Evolutionary conservation across 352 stramenopile genomes (phyloP).

Genomic region (Pythium aphanidermatum): DNA sequence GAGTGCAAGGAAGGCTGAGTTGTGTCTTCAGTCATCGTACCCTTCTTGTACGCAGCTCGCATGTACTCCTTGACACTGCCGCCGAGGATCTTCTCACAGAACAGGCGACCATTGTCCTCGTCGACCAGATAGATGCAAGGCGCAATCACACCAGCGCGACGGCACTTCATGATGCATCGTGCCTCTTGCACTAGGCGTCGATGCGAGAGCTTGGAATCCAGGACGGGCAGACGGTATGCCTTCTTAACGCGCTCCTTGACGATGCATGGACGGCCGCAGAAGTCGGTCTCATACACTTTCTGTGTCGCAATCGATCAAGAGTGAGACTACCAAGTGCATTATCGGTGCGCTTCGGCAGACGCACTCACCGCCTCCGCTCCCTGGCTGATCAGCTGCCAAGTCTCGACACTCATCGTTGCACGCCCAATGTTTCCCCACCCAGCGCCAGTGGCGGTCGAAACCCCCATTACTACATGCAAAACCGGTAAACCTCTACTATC

Average conservation of each 20-base stretch:
- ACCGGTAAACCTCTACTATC: no score
- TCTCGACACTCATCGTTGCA: conserved; percentile 26
- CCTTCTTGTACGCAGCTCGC: conserved; percentile 40
- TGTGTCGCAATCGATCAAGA: conserved; percentile 13
- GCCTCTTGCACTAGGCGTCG: conserved; percentile 75
- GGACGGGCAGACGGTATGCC: conserved; percentile 61
- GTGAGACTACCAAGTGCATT: no score
- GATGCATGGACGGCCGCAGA: conserved; percentile 56
- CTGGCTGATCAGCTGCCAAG: conserved; percentile 70
- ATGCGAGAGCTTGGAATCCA: conserved; percentile 78
- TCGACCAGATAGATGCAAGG: conserved; percentile 78
- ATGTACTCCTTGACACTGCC: conserved; percentile 74
- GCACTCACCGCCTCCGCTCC: conserved; percentile 65
- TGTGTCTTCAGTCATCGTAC: conserved; percentile 22
- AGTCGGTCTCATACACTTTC: conserved; percentile 77
- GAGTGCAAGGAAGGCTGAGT: no score
- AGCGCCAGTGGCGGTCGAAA: no score
- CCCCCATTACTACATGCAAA: no score
- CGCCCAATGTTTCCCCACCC: neutral
- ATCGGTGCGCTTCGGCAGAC: no score
- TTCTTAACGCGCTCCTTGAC: conserved; percentile 86
- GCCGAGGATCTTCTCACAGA: conserved; percentile 60
- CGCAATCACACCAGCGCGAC: conserved; percentile 60
- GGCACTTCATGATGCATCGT: conserved; percentile 77
- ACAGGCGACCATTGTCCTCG: conserved; percentile 62